Evolutionary conservation across 345 rosid genomes (phyloP), one percentile per base, ranked within the genome.

Genomic region (Microcos paniculata): DNA sequence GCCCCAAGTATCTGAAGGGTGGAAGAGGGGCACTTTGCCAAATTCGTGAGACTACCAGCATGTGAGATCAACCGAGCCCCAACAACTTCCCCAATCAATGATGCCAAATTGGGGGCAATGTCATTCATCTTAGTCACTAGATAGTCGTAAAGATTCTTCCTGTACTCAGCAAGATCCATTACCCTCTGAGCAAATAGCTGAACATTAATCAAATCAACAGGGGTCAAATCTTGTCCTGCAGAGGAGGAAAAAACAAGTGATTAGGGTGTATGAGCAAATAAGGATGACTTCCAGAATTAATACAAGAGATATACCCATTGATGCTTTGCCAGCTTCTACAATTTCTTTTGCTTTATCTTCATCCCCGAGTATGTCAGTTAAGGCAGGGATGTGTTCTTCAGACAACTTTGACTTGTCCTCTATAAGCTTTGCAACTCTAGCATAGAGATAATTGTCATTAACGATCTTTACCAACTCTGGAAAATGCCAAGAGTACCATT

Each of bases 401-500:
- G 89, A 75, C 80, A 88, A 59, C 69, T 86, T 90, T 24, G 94
- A 79, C 81, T 90, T 90, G 82, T 88, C 94, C 35, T 88, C 91
- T 62, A 88, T 88, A 62, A 81, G 71, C 80, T 84, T 90, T 7
- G 92, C 87, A 64, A 90, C 86, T 9, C 86, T 84, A 62, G 92
- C 90, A 56, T 84, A 87, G 8, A 90, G 88, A 81, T 93, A 92
- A 83, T 96, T 96, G 86, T 96, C 99, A 71, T 86, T 94, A 77
- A 96, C 94, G 56, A 96, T 92, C 88, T 96, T 96, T 62, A 86
- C 97, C 61, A 96, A 77, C 73, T 96, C 97, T 11, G 98, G 99
- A 81, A 96, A 96, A 76, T 96, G 99, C 98, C 98, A 93, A 16
- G 98, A 94, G 77, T 96, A 96, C 98, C 97, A 96, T 83, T 96